A percentile compares a stretch with the other conserved stretches of the same genome.
These are phyloP conservation scores for Diaporthe citri DNA, from an alignment of 2,329 filamentous ascomycete species.

Conservation along the genomic window DNA sequence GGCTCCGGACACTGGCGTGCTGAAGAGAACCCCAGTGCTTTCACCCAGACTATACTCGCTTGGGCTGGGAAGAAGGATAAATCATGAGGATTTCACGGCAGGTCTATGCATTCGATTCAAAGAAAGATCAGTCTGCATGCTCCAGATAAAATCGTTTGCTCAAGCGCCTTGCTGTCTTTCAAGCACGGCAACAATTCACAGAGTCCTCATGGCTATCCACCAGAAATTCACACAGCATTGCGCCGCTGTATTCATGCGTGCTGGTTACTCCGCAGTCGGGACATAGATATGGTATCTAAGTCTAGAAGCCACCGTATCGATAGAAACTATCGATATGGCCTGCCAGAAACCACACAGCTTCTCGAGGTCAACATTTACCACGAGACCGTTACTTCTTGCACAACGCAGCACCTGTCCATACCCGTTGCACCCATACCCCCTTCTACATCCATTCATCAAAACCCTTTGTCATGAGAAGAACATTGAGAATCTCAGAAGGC, in stretches of 20 bases:
- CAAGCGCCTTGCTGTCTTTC: not conserved
- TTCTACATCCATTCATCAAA: not conserved
- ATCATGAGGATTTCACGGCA: not conserved
- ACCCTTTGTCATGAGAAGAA: too few species aligned
- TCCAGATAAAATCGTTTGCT: not conserved
- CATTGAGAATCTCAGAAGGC: not conserved
- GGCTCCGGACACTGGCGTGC: constrained; percentile 8
- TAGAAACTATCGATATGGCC: not conserved
- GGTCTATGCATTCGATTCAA: not conserved
- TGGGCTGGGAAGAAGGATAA: not conserved
- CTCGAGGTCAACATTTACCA: not conserved
- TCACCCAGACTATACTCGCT: constrained; percentile 1
- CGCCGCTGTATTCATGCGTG: not conserved
- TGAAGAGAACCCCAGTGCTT: not conserved
- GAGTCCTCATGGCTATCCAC: not conserved
- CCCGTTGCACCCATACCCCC: too few species aligned
- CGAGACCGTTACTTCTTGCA: not conserved
- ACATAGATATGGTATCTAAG: not conserved
- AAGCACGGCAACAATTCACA: not conserved
- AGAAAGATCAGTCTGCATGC: not conserved
- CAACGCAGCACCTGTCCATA: not conserved
- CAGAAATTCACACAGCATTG: not conserved
- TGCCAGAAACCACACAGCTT: not conserved
- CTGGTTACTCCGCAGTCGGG: not conserved
- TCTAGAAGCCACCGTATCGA: not conserved